Evolutionary conservation across 179 eudicot genomes (phyloP), one percentile per base, ranked within the genome.

Genomic region (Spergularia azorica): DNA sequence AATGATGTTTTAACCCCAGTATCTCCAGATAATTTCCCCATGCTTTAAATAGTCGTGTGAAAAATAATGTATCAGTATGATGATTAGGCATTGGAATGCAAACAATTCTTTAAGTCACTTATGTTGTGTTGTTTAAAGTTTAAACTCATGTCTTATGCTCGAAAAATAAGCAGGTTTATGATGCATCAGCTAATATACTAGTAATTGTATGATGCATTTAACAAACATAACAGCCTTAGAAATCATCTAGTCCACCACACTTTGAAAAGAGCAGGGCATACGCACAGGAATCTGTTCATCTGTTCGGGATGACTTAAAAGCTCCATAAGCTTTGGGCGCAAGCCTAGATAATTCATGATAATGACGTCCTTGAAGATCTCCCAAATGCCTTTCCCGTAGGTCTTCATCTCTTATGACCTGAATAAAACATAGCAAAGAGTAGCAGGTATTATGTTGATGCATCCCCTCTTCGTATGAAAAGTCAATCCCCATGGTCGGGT

Each of bases 331-430:
- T 82, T 85, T 80, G n/a, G 91, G 87, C 21, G 80, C 80, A 51
- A 82, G 36, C 86, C 76, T 88, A 10, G 89, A 77, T 52, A 83
- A 76, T 66, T 90, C 98, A 32, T 83, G 79, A 76, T 63, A 81
- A 41, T 81, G 75, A 60, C 79, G 80, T 80, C 98, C 98, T 87
- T 94, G 98, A 74, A 94, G 96, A 71, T 85, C 98, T 51, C 98
- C 98, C 60, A 94, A 76, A 83, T 94, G 89, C 81, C 98, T 86
- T 79, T 94, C 98, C 59, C 98, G 89, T 70, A 94, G 79, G 73
- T 76, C 87, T 74, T 75, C 83, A 63, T 90, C 94, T 86, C 63
- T 84, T 18, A 85, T 80, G 56, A 94, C 95, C 98, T 94, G 86
- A 64, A 65, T 58, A 52, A 55, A 36, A 63, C 51, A 55, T 39